Evolutionary conservation across 805 yeast genomes (phyloP), one percentile per base, ranked within the genome.

Genomic region (Wickerhamiella azymoides): DNA sequence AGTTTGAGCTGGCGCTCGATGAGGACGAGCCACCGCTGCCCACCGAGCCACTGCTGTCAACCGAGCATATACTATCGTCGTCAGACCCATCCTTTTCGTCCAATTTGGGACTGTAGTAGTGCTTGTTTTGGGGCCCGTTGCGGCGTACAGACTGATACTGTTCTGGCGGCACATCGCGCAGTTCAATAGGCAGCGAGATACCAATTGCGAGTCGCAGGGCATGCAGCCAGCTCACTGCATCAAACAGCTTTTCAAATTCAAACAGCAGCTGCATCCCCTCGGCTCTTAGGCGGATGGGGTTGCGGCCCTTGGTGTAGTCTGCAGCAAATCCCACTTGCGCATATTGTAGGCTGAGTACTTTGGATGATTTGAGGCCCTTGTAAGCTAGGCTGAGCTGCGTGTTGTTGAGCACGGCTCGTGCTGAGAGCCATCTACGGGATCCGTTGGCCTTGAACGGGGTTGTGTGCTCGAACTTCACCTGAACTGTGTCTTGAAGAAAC

Each of bases 261-360:
- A 89, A 52, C 36, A 89, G 60, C 50, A 84, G 71, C 61, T 89
- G 97, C 60, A 84, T 86, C 35, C 80, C 73, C 62, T 89, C 97
- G 32, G 80, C 72, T 17, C 98, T 72, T 14, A 89, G 54, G 42
- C 98, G 66, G 14, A 56, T 36, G 1, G 45, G 32, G 40, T 50
- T 25, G 16, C 43, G 46, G 51, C 72, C 73, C 60, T 85, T 84
- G 47, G 71, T 73, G 62, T 85, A 85, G 62, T 89, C 98, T 1
- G 76, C 69, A 0, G 97, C 96, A 11, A 85, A 66, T 0, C 98
- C 98, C 39, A 84, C 64, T 54, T 72, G 77, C 10, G 92, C 88
- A 62, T 79, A 79, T 62, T 92, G 97, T 33, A 89, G 68, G 8
- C 36, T 1, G 95, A 77, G 61, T 76, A 88, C 38, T 62, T 1